Conservation (phyloP, 202 grass and related monocot species). For the Carex arenaria region DNA sequence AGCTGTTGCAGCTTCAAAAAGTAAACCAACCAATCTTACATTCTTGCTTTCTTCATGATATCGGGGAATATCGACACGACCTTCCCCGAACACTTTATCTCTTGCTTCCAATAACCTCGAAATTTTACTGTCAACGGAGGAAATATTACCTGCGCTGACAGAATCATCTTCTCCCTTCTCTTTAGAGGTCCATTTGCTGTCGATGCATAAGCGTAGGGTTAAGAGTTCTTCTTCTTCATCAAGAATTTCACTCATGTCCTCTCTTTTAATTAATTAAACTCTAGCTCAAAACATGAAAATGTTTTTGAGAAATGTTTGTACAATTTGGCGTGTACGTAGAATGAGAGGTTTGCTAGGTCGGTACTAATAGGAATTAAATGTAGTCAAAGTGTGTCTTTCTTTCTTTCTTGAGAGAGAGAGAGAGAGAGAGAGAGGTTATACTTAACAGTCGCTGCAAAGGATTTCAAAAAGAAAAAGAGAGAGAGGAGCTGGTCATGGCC, state of each 20-base stretch:
- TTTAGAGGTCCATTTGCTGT: conserved; percentile 26
- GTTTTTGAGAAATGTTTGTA: background rate
- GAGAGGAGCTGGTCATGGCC: background rate
- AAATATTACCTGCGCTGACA: background rate
- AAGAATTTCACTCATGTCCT: conserved; percentile 10
- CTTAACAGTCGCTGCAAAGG: background rate
- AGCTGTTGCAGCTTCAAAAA: conserved; percentile 40
- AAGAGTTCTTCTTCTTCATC: conserved; percentile 28
- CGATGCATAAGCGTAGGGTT: conserved; percentile 41
- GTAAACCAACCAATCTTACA: conserved; percentile 40
- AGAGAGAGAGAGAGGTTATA: background rate
- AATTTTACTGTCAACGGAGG: conserved; percentile 10
- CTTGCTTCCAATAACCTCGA: conserved; percentile 37
- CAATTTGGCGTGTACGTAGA: background rate
- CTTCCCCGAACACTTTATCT: conserved; percentile 26
- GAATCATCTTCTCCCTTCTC: conserved; percentile 28
- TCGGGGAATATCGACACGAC: background rate
- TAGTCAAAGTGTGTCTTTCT: background rate
- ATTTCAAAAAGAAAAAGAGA: background rate
- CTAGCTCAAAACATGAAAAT: background rate
- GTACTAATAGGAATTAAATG: background rate
- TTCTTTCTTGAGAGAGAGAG: background rate
- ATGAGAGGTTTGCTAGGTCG: background rate
- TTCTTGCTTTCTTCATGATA: background rate
- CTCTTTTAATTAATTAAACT: background rate